These are phyloP conservation scores for Dactylellina sp. DNA, from an alignment of 2,329 filamentous ascomycete species.

Conservation along the genomic window DNA sequence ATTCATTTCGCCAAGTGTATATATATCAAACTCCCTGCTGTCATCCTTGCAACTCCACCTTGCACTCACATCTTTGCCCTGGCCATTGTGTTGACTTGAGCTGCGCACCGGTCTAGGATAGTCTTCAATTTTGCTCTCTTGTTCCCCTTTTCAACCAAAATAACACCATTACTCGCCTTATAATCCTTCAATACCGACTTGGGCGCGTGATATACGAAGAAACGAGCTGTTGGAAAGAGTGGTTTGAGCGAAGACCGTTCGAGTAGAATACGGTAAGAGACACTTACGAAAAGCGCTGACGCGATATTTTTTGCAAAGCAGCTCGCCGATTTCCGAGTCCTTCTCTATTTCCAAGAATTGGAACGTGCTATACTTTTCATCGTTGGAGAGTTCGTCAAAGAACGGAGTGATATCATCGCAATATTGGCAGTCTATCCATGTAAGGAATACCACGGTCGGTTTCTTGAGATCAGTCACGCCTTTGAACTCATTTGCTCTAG, in stretches of 20 bases:
- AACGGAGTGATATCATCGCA: slow-evolving; percentile 29
- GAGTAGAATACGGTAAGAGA: neutral
- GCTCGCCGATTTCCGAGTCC: slow-evolving; percentile 15
- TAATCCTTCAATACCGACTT: neutral
- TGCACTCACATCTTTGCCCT: neutral
- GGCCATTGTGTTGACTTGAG: neutral
- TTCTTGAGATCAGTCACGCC: neutral
- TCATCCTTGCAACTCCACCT: no score
- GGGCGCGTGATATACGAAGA: slow-evolving; percentile 24
- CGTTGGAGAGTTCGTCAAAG: slow-evolving; percentile 24
- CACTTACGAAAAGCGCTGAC: slow-evolving; percentile 34
- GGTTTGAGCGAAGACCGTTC: neutral
- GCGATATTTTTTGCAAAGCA: slow-evolving; percentile 12
- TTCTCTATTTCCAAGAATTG: slow-evolving; percentile 23
- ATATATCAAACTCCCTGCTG: no score
- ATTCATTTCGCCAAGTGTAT: no score
- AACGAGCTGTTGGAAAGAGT: slow-evolving; percentile 12
- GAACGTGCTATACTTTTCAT: slow-evolving; percentile 11
- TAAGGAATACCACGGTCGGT: slow-evolving; percentile 19
- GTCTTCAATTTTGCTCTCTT: slow-evolving; percentile 5
- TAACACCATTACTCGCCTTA: neutral
- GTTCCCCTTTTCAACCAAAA: slow-evolving; percentile 28
- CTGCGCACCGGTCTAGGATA: slow-evolving; percentile 11
- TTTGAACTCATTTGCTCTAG: slow-evolving; percentile 7
- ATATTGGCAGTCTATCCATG: slow-evolving; percentile 25